Percentiles rank a stretch among this genome's conserved stretches.
Evolutionary conservation across 768 basidiomycete species (phyloP).

Genomic region (Pleurotus ostreatus): DNA sequence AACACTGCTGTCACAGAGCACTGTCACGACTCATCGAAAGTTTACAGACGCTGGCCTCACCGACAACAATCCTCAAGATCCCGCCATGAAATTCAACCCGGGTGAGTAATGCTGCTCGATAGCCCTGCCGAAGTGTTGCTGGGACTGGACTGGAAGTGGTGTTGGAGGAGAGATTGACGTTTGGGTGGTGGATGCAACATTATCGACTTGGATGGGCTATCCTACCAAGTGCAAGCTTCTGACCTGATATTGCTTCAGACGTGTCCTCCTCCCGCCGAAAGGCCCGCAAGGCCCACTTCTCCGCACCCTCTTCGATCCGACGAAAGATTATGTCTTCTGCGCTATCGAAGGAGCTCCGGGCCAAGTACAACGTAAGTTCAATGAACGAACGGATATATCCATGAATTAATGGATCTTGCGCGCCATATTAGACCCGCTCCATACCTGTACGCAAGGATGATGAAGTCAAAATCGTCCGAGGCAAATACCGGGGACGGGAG

Average conservation of each 20-base stretch:
- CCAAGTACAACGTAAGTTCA: conserved; percentile 79
- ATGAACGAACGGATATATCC: neutral
- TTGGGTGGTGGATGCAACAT: conserved; percentile 52
- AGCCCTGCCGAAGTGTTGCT: neutral
- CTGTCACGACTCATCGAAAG: conserved; percentile 11
- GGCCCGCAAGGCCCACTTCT: conserved; percentile 97
- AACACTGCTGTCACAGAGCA: conserved; percentile 28
- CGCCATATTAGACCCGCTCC: conserved; percentile 64
- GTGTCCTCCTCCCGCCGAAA: conserved; percentile 95
- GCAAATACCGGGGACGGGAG: conserved; percentile 98
- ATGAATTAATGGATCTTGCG: neutral
- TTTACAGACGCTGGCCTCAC: conserved; percentile 29
- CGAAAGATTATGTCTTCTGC: conserved; percentile 98
- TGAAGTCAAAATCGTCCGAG: conserved; percentile 94
- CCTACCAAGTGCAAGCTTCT: conserved; percentile 13
- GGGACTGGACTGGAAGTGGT: neutral
- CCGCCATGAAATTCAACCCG: conserved; percentile 76
- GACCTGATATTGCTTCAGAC: conserved; percentile 45
- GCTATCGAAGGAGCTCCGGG: conserved; percentile 91
- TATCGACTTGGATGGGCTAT: conserved; percentile 37
- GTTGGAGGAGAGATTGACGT: conserved; percentile 20
- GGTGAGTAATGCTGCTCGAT: conserved; percentile 46
- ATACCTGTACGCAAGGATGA: conserved; percentile 97
- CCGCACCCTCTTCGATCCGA: conserved; percentile 89
- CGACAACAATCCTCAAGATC: conserved; percentile 58